phyloP scores from a whole-genome alignment of 2,329 filamentous ascomycete species.

The Calonectria multiphialidica region DNA sequence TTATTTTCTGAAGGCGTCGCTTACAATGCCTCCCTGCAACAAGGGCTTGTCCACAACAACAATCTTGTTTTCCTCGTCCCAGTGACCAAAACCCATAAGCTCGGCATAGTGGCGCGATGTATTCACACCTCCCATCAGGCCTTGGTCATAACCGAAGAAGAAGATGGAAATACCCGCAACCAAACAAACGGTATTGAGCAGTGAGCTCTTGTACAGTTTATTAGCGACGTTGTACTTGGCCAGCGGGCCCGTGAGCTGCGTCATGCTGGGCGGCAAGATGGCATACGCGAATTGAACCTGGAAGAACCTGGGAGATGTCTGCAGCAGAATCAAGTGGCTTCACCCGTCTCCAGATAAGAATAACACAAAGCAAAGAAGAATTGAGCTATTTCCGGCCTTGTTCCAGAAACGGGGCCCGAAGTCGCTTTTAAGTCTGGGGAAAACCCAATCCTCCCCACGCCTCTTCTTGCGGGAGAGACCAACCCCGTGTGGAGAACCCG shows the following conservation, averaged over 20 bases:
- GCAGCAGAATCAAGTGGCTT: too few relatives aligned
- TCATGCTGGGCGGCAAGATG: background rate
- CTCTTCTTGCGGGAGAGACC: background rate
- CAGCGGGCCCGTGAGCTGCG: background rate
- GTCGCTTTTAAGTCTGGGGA: background rate
- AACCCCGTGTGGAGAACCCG: background rate
- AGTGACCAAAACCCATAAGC: constrained; percentile 39
- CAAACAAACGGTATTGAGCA: background rate
- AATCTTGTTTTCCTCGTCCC: constrained; percentile 30
- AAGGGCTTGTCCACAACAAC: constrained; percentile 36
- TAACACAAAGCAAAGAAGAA: background rate
- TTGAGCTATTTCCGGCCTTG: background rate
- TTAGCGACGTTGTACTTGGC: background rate
- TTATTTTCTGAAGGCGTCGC: background rate
- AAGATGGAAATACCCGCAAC: background rate
- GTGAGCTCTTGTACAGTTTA: background rate
- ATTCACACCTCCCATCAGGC: constrained; percentile 40
- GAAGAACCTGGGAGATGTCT: too few relatives aligned
- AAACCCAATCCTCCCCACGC: background rate
- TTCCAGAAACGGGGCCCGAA: background rate
- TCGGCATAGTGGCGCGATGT: constrained; percentile 33
- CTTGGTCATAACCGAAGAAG: constrained; percentile 19
- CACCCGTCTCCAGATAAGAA: background rate
- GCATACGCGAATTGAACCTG: background rate
- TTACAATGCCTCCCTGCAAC: constrained; percentile 37